A percentile compares a stretch with the other conserved stretches of the same genome.
These are phyloP conservation scores for Tilletia horrida DNA, from an alignment of 1,284 basidiomycete species.

Conservation along the genomic window DNA sequence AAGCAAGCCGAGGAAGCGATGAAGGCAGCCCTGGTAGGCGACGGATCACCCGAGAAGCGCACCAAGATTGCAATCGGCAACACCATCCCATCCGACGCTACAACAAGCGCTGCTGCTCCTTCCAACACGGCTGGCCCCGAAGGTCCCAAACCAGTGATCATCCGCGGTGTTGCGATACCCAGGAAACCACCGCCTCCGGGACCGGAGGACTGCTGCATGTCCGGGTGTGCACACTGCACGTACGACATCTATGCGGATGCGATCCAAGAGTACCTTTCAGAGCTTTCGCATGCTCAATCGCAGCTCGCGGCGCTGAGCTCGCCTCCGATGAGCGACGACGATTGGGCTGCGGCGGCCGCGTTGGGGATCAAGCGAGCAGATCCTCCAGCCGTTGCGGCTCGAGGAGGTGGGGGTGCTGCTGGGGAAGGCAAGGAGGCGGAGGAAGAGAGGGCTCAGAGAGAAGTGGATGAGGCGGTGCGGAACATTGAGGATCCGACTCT, in stretches of 20 bases:
- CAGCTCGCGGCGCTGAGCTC: slow-evolving; percentile 59
- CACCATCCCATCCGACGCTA: no score
- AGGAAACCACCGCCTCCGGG: slow-evolving; percentile 46
- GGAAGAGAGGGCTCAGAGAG: slow-evolving; percentile 30
- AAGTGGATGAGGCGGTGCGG: slow-evolving; percentile 33
- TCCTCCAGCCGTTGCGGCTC: neutral
- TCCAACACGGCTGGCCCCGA: no score
- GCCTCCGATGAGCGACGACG: slow-evolving; percentile 59
- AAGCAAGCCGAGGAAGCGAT: slow-evolving; percentile 56
- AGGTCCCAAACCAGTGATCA: slow-evolving; percentile 2
- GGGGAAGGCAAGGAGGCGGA: slow-evolving; percentile 20
- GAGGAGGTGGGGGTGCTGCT: neutral
- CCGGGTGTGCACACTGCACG: slow-evolving; percentile 78
- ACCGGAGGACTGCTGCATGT: slow-evolving; percentile 49
- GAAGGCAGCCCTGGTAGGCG: slow-evolving; percentile 16
- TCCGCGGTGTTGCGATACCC: slow-evolving; percentile 15
- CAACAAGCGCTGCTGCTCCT: slow-evolving; percentile 60
- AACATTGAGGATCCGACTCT: slow-evolving; percentile 42
- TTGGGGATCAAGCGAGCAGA: neutral
- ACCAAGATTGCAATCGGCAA: no score
- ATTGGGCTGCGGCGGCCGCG: slow-evolving; percentile 64
- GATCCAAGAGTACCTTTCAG: slow-evolving; percentile 65
- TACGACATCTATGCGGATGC: slow-evolving; percentile 81
- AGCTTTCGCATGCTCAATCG: slow-evolving; percentile 61
- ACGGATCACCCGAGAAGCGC: no score